phyloP scores from a whole-genome alignment of 805 yeast species.

The Saturnispora zaruensis region DNA sequence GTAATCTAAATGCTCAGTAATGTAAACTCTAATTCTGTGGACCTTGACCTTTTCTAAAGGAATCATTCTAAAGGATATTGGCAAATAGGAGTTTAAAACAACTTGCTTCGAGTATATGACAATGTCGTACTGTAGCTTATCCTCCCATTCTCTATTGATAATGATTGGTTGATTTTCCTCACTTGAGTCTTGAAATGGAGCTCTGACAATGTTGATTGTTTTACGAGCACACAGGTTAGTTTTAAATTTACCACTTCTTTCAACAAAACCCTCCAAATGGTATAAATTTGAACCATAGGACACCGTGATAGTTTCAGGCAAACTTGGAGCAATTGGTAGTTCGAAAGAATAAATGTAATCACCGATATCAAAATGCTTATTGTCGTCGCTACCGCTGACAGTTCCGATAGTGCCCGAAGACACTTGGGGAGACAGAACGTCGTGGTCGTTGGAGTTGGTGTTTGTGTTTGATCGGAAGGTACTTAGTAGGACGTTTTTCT shows the following conservation, averaged over 20 bases:
- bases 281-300: slow-evolving; percentile 79
- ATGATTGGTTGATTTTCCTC: slow-evolving; percentile 93
- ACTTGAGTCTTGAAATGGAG: slow-evolving; percentile 66
- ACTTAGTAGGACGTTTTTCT: slow-evolving; percentile 3
- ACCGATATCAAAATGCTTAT: slow-evolving; percentile 61
- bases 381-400: slow-evolving; percentile 14
- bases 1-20: slow-evolving; percentile 88
- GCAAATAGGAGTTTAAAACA: slow-evolving; percentile 73
- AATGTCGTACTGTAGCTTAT: slow-evolving; percentile 80
- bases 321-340: slow-evolving; percentile 69
- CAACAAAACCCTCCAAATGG: slow-evolving; percentile 57
- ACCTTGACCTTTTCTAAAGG: slow-evolving; percentile 83
- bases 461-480: slow-evolving; percentile 1
- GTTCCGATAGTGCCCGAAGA: not conserved
- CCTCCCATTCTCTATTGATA: slow-evolving; percentile 89
- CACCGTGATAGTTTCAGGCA: slow-evolving; percentile 72
- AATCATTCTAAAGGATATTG: slow-evolving; percentile 72
- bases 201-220: slow-evolving; percentile 61
- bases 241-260: slow-evolving; percentile 80
- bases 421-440: not conserved
- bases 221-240: slow-evolving; percentile 56
- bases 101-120: slow-evolving; percentile 85
- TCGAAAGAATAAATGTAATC: slow-evolving; percentile 92
- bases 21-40: slow-evolving; percentile 75
- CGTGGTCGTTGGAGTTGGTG: not conserved